Evolutionary conservation across 2,329 filamentous ascomycete species (phyloP).

Genomic region (Byssothecium circinans): DNA sequence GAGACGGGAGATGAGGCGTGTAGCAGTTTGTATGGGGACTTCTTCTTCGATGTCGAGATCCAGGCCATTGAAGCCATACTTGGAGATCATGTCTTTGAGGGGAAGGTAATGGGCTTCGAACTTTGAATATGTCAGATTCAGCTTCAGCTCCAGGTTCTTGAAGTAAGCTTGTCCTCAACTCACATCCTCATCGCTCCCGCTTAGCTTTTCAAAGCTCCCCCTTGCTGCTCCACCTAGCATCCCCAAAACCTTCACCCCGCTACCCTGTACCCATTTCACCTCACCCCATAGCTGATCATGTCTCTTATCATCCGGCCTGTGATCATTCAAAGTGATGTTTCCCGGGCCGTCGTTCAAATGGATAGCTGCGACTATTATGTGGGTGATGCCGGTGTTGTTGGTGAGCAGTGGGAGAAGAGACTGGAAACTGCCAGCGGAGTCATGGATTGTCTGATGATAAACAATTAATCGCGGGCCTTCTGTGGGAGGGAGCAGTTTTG

Average conservation of each 20-base stretch:
- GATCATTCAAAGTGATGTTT: conserved; percentile 78
- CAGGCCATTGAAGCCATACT: conserved; percentile 49
- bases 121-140: conserved; percentile 28
- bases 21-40: conserved; percentile 67
- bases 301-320: conserved; percentile 66
- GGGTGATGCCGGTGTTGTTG: conserved; percentile 67
- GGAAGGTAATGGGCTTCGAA: conserved; percentile 77
- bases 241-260: conserved; percentile 76
- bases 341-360: conserved; percentile 73
- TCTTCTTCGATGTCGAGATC: conserved; percentile 64
- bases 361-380: conserved; percentile 83
- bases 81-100: conserved; percentile 65
- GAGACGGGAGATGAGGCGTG: conserved; percentile 52
- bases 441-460: conserved; percentile 68
- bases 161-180: conserved; percentile 4
- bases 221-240: conserved; percentile 86
- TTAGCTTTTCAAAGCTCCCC: conserved; percentile 65
- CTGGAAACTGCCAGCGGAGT: conserved; percentile 56
- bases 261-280: conserved; percentile 68
- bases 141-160: not conserved
- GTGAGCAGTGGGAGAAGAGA: conserved; percentile 64
- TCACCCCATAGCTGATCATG: conserved; percentile 80
- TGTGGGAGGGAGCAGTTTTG: conserved; percentile 38
- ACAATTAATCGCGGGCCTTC: conserved; percentile 52
- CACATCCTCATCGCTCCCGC: conserved; percentile 37